Evolutionary conservation across 371 early-diverging fungal species (phyloP), one percentile per base, ranked within the genome.

Genomic region (Gilbertella persicaria): DNA sequence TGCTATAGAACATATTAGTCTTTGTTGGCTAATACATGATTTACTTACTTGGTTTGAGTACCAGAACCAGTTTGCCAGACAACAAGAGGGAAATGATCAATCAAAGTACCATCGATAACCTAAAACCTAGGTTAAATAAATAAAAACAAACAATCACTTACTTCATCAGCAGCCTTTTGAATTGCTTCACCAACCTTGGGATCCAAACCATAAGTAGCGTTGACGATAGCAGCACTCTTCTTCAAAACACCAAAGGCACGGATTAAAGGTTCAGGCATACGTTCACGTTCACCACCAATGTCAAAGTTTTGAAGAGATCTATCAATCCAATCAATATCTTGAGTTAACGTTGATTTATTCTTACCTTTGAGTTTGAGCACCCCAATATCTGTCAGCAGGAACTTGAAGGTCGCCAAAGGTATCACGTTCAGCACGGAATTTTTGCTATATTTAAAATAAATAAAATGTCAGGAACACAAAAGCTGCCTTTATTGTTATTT

Each of bases 11-110:
- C 9, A 44, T 48, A 29, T 16, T 39, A 4, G 33, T 39, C 2
- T n/a, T 19, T n/a, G n/a, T 28, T 25, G 10, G 36, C 17, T 1
- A n/a, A 21, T 26, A 2, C n/a, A 8, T 75, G 72, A 42, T 62
- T 67, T 54, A 89, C 92, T 90, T 91, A 92, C 84, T 78, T 72
- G 40, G 91, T 82, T 79, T 94, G 94, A 19, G 94, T 94, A 36
- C 94, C 94, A 28, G 89, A 89, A 25, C 94, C 94, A 9, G 93
- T 93, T 73, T 93, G 93, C 86, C 84, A 94, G 28, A 91, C 87
- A 14, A 92, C 92, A 52, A 94, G 80, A 14, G 94, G 94, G 71
- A 94, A 94, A 67, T 92, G 89, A 23, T 87, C 89, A 62, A 78
- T 78, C 48, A 91, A 79, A 60, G 80, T 81, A 20, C 93, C 94